Evolutionary conservation across 2,329 filamentous ascomycete species (phyloP), one percentile per base, ranked within the genome.

Genomic region (Penicillium sp.): DNA sequence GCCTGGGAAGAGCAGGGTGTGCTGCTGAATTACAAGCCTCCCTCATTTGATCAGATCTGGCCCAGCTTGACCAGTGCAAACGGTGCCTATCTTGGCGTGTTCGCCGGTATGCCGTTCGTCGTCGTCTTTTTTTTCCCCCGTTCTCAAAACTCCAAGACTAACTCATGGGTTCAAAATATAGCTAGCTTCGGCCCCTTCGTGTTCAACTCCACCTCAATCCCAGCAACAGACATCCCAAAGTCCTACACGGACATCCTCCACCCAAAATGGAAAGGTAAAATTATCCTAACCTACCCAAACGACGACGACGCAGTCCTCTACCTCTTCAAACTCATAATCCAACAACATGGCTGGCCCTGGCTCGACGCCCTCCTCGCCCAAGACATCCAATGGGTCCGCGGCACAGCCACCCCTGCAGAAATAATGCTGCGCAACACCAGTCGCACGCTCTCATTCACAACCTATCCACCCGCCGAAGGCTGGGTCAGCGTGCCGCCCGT

Each of bases 241-340:
- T 31, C 34, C 11, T 59, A 41, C 31, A 25, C 15, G 11, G 57
- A 59, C 2, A 22, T 59, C 1, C 5, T 82, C 2, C 73, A 77
- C 7, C 82, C 83, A 0, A 78, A 81, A 58, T 83, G 79, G 71
- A 85, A 85, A 71, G 72, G 81, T 60, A 84, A 82, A 68, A 71
- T 86, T 4, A 80, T 81, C 2, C 67, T 86, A 11, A 84, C 83
- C 0, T 85, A 85, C 57, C 84, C 84, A 10, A 84, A 85, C 59
- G 84, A 86, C 42, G 84, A 86, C 43, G 84, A 86, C 55, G 83
- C 84, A 0, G 79, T 86, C 39, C 49, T 57, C 3, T 67, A 63
- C 2, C 71, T 83, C 0, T 85, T 75, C 43, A 78, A 79, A 3
- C 84, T 82, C 43, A 74, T 83, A 42, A 70, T 79, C 59, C 48